Percentiles rank a stretch among this genome's conserved stretches.
phyloP scores from a whole-genome alignment of 371 early-diverging fungal species.

The Mortierella sp. region DNA sequence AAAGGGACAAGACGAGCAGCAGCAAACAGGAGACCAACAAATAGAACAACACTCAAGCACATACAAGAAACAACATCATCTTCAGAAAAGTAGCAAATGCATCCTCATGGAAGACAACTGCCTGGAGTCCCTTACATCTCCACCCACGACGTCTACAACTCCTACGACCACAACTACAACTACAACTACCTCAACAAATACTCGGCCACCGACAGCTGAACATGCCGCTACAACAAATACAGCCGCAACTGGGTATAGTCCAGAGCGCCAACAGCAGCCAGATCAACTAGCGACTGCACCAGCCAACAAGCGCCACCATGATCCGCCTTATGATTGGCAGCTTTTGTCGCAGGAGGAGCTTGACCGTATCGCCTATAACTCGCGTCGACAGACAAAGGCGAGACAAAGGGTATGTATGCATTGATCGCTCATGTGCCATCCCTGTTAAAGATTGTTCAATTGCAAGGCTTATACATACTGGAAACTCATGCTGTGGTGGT shows the following conservation, averaged over 20 bases:
- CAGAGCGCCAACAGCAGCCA: not conserved
- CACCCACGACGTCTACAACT: not conserved
- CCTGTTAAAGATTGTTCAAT: too few species aligned
- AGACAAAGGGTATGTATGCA: slow-evolving; percentile 27
- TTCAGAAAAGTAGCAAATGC: not conserved
- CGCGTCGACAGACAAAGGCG: slow-evolving; percentile 27
- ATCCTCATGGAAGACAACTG: not conserved
- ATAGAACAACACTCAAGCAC: not conserved
- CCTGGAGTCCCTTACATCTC: not conserved
- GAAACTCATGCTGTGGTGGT: not conserved
- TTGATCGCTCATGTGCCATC: too few species aligned
- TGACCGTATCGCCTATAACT: slow-evolving; percentile 32
- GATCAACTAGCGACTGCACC: not conserved
- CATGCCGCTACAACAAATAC: not conserved
- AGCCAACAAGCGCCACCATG: not conserved
- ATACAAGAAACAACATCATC: not conserved
- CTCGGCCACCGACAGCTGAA: not conserved
- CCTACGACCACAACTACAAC: not conserved
- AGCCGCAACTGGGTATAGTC: not conserved
- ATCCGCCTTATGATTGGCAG: slow-evolving; percentile 30
- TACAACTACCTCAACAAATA: not conserved
- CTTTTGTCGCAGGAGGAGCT: slow-evolving; percentile 21
- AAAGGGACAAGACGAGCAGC: not conserved
- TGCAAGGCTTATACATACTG: too few species aligned
- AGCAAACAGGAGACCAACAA: not conserved